Evolutionary conservation across 331 rosid genomes (phyloP).

Genomic region (Acacia concinna): DNA sequence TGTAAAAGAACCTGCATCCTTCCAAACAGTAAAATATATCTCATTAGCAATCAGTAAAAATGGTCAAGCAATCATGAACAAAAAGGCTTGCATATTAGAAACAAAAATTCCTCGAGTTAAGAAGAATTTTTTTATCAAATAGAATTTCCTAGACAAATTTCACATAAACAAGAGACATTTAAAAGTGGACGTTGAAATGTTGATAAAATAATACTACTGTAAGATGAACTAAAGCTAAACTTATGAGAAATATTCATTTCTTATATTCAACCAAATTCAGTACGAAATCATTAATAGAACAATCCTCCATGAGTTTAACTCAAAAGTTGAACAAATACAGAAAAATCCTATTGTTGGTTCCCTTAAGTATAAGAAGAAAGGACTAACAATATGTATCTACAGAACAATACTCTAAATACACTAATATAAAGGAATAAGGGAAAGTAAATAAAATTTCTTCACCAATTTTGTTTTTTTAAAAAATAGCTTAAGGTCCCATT

Average conservation of each 20-base stretch:
- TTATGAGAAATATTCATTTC: slow-evolving; percentile 8
- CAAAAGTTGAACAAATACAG: background rate
- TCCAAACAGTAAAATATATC: slow-evolving; percentile 64
- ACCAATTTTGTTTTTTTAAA: background rate
- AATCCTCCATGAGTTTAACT: background rate
- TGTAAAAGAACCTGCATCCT: slow-evolving; percentile 97
- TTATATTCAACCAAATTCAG: slow-evolving; percentile 24
- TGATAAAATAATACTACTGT: background rate
- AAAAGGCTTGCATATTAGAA: slow-evolving; percentile 22
- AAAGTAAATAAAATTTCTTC: background rate
- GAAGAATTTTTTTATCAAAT: slow-evolving; percentile 18
- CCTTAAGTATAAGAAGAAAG: slow-evolving; percentile 12
- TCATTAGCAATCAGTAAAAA: slow-evolving; percentile 45
- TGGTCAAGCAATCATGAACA: slow-evolving; percentile 20
- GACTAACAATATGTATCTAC: slow-evolving; percentile 2
- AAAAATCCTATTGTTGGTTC: slow-evolving; percentile 2
- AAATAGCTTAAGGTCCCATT: background rate
- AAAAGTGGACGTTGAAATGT: background rate
- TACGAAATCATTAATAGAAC: background rate
- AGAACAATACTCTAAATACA: background rate
- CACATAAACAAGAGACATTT: background rate
- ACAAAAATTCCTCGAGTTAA: slow-evolving; percentile 8
- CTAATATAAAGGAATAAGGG: background rate
- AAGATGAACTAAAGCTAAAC: background rate
- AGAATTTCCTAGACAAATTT: background rate